Evolutionary conservation across 805 yeast species (phyloP).

Genomic region (Candida multigemmis): DNA sequence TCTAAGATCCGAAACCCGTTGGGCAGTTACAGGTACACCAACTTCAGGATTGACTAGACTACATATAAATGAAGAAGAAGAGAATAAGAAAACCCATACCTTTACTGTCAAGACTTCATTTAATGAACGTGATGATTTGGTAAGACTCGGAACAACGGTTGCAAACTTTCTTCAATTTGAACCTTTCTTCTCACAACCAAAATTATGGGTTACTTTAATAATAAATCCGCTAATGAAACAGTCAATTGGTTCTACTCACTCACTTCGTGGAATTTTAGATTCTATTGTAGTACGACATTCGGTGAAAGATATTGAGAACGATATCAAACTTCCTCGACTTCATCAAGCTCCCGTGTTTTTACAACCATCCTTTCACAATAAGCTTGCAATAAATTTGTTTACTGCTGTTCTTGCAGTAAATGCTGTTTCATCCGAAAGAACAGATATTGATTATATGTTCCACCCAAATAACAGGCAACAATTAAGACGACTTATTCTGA

Average conservation of each 20-base stretch:
- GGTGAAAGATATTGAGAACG: slow-evolving; percentile 43
- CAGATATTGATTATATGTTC: slow-evolving; percentile 63
- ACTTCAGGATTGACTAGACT: slow-evolving; percentile 59
- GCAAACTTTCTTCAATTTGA: slow-evolving; percentile 47
- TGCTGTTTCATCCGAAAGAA: slow-evolving; percentile 65
- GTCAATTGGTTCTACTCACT: slow-evolving; percentile 29
- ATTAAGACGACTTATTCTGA: slow-evolving; percentile 47
- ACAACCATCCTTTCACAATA: slow-evolving; percentile 57
- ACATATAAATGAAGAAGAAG: slow-evolving; percentile 34
- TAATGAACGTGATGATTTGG: slow-evolving; percentile 44
- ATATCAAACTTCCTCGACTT: slow-evolving; percentile 48
- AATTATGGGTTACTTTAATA: slow-evolving; percentile 38
- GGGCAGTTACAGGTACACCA: slow-evolving; percentile 76
- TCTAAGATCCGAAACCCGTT: slow-evolving; percentile 49
- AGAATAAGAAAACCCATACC: slow-evolving; percentile 11
- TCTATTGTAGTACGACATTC: slow-evolving; percentile 50
- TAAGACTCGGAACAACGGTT: slow-evolving; percentile 43
- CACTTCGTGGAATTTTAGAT: slow-evolving; percentile 33
- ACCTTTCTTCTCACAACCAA: slow-evolving; percentile 44
- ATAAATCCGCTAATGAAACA: slow-evolving; percentile 38
- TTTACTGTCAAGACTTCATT: slow-evolving; percentile 43
- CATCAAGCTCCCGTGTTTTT: slow-evolving; percentile 50
- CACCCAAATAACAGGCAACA: slow-evolving; percentile 49
- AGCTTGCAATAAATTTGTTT: slow-evolving; percentile 52
- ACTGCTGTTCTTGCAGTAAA: slow-evolving; percentile 61